Base-by-base conservation (phyloP, 441 rosid genomes). In the Erodium moschatum region DNA sequence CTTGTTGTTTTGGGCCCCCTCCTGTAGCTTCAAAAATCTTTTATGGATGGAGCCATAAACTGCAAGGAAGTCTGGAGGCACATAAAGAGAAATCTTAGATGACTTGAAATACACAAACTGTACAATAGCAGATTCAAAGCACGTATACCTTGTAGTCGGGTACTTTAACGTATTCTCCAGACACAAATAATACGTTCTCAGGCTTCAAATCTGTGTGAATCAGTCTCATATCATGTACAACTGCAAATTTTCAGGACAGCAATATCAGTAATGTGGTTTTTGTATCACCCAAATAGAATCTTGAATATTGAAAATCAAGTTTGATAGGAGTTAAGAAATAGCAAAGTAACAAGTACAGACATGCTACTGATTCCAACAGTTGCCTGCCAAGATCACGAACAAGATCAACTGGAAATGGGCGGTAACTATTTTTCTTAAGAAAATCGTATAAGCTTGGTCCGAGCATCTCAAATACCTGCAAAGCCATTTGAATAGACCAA, bases 401-500 rank as follows among this genome's bases (percentile, higher is more conserved):
- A 88, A 92, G 97, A 52, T 92, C 96, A 87, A 92, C 83, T 72
- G 96, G 97, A 87, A 89, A 89, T 81, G 95, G 85, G 73, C 96
- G 88, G 71, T 89, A 92, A 85, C 82, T 87, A 89, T 92, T 92
- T 88, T 87, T 86, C 82, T 89, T 91, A 69, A 92, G 96, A 89
- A 92, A 89, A 85, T 92, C 96, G 78, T 89, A 92, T 85, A 89
- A 88, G 93, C 97, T 89, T 73, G 97, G 96, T 67, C 97, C 97
- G 83, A 89, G 97, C 91, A 84, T 92, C 96, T 92, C 97, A 92
- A 92, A 89, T 38, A 92, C 97, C 96, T 92, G 96, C 97, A 96
- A 85, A 88, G 97, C 91, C 94, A 91, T 85, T 86, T 85, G 79
- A 81, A 85, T 81, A 74, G 85, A 85, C 81, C 80, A 81, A 82